A percentile compares a stretch with the other conserved stretches of the same genome.
Evolutionary conservation across 2,329 filamentous ascomycete species (phyloP).

Genomic region (Fusarium incarnatum): DNA sequence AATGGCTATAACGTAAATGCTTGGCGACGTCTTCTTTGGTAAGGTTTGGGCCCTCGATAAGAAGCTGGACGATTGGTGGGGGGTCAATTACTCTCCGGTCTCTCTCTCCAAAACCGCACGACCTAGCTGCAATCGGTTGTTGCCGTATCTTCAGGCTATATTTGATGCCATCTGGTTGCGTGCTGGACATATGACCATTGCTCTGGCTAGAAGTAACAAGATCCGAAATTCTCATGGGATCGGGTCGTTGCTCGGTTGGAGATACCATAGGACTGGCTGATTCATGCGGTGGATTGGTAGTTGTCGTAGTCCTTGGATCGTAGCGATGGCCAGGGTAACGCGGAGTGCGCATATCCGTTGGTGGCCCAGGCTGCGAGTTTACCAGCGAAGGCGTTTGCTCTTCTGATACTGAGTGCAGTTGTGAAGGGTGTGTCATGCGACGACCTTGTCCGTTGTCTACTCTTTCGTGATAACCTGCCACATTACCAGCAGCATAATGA

Average conservation of each 20-base stretch:
- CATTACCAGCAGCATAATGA: conserved; percentile 13
- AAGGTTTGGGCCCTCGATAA: conserved; percentile 68
- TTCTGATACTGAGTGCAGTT: conserved; percentile 13
- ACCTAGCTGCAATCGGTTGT: conserved; percentile 80
- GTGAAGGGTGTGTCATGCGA: conserved; percentile 10
- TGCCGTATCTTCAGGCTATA: conserved; percentile 70
- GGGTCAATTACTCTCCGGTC: conserved; percentile 86
- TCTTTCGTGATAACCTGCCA: conserved; percentile 24
- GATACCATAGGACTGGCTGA: conserved; percentile 24
- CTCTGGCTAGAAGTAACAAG: conserved; percentile 27
- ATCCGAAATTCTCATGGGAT: conserved; percentile 43
- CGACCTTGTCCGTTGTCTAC: conserved; percentile 23
- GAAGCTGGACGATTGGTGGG: conserved; percentile 82
- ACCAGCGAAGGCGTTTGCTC: conserved; percentile 7
- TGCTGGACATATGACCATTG: neutral
- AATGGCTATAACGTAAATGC: conserved; percentile 70
- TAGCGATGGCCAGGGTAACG: conserved; percentile 14
- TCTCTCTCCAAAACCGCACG: conserved; percentile 85
- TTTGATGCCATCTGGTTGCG: conserved; percentile 24
- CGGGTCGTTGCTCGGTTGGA: conserved; percentile 31
- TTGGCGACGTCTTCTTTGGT: conserved; percentile 65
- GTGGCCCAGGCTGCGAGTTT: conserved; percentile 15
- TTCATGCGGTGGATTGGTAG: neutral
- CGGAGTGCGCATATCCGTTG: conserved; percentile 5
- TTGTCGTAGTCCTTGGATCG: neutral